Conservation (phyloP, 805 yeast genomes). For the Torulaspora indica region DNA sequence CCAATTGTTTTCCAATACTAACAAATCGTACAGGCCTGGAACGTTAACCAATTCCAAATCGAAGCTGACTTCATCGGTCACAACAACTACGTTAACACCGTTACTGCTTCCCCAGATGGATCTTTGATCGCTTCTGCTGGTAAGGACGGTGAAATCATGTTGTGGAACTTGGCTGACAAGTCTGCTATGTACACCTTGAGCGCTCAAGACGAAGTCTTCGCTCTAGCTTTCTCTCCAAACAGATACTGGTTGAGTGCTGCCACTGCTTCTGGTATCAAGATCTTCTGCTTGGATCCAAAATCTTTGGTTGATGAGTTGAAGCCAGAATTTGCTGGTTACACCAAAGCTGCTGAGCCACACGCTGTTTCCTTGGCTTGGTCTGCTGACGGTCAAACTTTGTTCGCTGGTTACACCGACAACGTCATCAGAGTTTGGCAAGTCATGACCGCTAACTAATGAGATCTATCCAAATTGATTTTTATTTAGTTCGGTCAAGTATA, state of each 20-base stretch:
- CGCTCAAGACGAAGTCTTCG: conserved; percentile 95
- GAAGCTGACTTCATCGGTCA: conserved; percentile 98
- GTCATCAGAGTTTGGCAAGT: conserved; percentile 99
- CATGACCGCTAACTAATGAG: conserved; percentile 60
- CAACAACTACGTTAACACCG: conserved; percentile 96
- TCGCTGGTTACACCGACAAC: conserved; percentile 99
- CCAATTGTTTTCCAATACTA: conserved; percentile 37
- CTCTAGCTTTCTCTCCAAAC: conserved; percentile 99
- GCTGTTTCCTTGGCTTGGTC: conserved; percentile 99
- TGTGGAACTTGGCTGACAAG: conserved; percentile 92
- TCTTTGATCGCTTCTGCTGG: conserved; percentile 99
- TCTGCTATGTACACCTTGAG: conserved; percentile 85
- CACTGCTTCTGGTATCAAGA: conserved; percentile 94
- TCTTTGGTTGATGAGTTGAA: conserved; percentile 92
- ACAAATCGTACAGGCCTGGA: conserved; percentile 77
- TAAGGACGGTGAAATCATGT: conserved; percentile 97
- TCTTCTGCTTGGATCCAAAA: conserved; percentile 96
- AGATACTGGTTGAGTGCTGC: conserved; percentile 99
- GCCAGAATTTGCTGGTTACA: conserved; percentile 90
- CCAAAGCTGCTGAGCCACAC: conserved; percentile 94
- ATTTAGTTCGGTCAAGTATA: conserved; percentile 7
- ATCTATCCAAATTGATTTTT: conserved; percentile 1
- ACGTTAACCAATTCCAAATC: conserved; percentile 73
- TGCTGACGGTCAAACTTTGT: conserved; percentile 98
- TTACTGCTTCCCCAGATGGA: conserved; percentile 99